Base-by-base conservation (phyloP, 1,139 yeast species). In the Pichia sp. region DNA sequence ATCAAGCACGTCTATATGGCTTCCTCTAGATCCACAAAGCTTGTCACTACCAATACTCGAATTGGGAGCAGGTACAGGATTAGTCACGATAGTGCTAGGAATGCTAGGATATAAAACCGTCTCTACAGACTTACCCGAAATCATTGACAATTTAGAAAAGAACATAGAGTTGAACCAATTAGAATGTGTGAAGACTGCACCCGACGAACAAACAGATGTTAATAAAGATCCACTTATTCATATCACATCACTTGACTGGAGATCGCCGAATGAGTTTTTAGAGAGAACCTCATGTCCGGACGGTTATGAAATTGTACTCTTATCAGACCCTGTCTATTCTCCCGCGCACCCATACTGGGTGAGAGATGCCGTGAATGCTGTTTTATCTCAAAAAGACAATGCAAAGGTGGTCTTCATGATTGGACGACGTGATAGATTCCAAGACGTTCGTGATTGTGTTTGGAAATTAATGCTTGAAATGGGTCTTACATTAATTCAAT, bases 21-120 rank as follows among this genome's bases (percentile, higher is more conserved):
- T 75, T 17, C 17, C n/a, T 3, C 10, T 22, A 15, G 20, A n/a
- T 38, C 20, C 37, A 20, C 11, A 18, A 31, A 15, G 4, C n/a
- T 7, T 21, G 17, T 4, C 14, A 14, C 15, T 70, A 9, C 74
- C 79, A 0, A 75, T 88, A 0, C 66, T 93, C 14, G 99, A 93
- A 60, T 69, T 93, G 21, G 99, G 99, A 0, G 75, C 98, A 0
- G 99, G 99, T 0, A 93, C 99, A 0, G 99, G 99, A 0, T 69
- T 93, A 20, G 86, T 85, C 1, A 97, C 98, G 0, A 83, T 93
- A 38, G 70, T 81, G 0, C 75, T 85, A 48, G 75, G 77, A 2
- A 48, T 70, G 15, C 62, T 76, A 34, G 87, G 81, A 2, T 73
- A 68, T 54, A 49, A 53, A 7, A 74, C 89, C 0, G 67, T 70